These are phyloP conservation scores for Cercis canadensis DNA, from an alignment of 306 rosid species.

Conservation along the genomic window DNA sequence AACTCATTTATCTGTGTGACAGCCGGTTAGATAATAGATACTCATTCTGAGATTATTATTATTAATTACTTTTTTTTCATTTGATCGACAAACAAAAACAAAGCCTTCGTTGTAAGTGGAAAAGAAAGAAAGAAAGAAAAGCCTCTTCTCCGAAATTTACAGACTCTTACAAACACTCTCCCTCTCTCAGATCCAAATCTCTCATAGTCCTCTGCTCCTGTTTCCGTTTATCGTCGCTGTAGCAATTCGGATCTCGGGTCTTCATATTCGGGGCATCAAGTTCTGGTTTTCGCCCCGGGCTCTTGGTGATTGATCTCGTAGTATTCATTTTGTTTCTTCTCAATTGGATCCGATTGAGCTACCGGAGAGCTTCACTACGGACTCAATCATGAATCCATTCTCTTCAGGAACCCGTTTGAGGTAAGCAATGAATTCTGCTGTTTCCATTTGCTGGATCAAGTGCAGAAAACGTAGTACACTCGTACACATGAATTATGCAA, in stretches of 20 bases:
- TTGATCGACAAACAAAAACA: not conserved
- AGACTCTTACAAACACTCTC: slow-evolving; percentile 30
- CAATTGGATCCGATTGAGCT: slow-evolving; percentile 68
- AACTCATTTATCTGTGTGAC: too few species aligned
- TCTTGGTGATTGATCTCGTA: slow-evolving; percentile 40
- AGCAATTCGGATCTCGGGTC: slow-evolving; percentile 64
- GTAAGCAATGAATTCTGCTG: slow-evolving; percentile 50
- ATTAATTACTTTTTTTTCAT: not conserved
- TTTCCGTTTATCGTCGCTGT: slow-evolving; percentile 37
- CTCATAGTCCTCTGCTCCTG: slow-evolving; percentile 1
- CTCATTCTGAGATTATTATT: not conserved
- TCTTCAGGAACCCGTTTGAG: slow-evolving; percentile 97
- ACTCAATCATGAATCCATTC: slow-evolving; percentile 89
- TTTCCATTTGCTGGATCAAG: slow-evolving; percentile 45
- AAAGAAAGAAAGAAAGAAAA: slow-evolving; percentile 35
- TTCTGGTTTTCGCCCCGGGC: slow-evolving; percentile 25
- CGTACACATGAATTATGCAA: slow-evolving; percentile 4
- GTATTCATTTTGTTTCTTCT: slow-evolving; percentile 21
- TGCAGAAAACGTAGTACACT: slow-evolving; percentile 2
- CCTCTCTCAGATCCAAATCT: slow-evolving; percentile 80
- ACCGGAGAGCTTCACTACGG: slow-evolving; percentile 47
- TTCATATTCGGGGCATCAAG: slow-evolving; percentile 32
- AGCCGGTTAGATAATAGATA: too few species aligned
- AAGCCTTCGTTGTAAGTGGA: slow-evolving; percentile 42
- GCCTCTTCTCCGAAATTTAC: slow-evolving; percentile 37